Percentiles rank a stretch among this genome's conserved stretches.
phyloP scores from a whole-genome alignment of 2,329 filamentous ascomycete species.

The Botryotinia convoluta region DNA sequence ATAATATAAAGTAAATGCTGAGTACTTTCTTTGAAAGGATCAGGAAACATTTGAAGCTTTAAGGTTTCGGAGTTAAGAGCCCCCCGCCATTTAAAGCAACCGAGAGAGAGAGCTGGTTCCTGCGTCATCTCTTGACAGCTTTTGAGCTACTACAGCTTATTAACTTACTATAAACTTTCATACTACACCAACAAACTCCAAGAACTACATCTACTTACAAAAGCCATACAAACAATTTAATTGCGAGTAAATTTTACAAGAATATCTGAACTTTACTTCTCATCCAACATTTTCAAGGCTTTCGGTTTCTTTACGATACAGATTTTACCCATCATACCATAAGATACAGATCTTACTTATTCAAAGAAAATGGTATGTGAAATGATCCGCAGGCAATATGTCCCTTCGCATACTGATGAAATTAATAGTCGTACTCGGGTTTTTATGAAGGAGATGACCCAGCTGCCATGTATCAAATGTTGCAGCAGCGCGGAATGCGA shows the following conservation, averaged over 20 bases:
- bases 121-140: conserved; percentile 20
- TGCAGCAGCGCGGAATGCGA: conserved; percentile 31
- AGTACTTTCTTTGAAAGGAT: background rate
- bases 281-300: background rate
- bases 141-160: background rate
- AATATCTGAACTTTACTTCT: background rate
- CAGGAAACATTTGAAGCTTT: conserved; percentile 2
- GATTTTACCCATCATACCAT: background rate
- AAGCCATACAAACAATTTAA: background rate
- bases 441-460: conserved; percentile 37
- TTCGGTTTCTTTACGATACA: background rate
- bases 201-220: background rate
- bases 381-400: background rate
- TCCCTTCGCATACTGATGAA: conserved; percentile 21
- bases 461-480: conserved; percentile 36
- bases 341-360: background rate
- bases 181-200: background rate
- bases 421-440: conserved; percentile 31
- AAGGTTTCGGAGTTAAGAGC: conserved; percentile 16
- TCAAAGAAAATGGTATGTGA: conserved; percentile 27
- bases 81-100: conserved; percentile 11
- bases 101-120: conserved; percentile 16
- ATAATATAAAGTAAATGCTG: background rate
- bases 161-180: background rate
- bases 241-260: background rate